Percentiles rank a stretch among this genome's conserved stretches.
These are phyloP conservation scores for Trifolium dubium DNA, from an alignment of 306 rosid species.

Conservation along the genomic window DNA sequence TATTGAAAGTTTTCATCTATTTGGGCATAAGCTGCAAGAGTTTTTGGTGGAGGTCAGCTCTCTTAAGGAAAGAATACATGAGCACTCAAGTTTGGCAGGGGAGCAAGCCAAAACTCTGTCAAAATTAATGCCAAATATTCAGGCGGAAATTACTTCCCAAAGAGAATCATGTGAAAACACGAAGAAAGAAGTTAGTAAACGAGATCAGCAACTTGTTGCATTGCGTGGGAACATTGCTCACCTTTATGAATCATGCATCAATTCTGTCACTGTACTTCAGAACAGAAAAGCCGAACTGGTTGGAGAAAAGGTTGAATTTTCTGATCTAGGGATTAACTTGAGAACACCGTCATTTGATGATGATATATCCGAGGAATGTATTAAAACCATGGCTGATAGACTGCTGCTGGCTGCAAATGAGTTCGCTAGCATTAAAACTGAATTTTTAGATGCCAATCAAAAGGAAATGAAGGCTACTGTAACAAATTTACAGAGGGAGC, in stretches of 20 bases:
- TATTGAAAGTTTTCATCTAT: constrained; percentile 44
- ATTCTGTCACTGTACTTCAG: constrained; percentile 59
- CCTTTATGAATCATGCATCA: constrained; percentile 73
- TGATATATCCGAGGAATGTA: constrained; percentile 61
- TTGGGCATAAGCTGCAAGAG: constrained; percentile 64
- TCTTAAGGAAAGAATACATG: constrained; percentile 60
- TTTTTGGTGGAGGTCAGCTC: constrained; percentile 53
- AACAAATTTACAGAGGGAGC: constrained; percentile 78
- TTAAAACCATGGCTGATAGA: constrained; percentile 68
- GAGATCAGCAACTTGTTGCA: constrained; percentile 59
- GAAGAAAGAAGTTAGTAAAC: constrained; percentile 63
- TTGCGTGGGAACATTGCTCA: constrained; percentile 57
- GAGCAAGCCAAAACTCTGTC: constrained; percentile 60
- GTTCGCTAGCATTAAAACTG: constrained; percentile 65
- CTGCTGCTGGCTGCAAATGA: constrained; percentile 66
- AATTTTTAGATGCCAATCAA: constrained; percentile 60
- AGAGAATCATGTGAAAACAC: constrained; percentile 63
- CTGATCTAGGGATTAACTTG: constrained; percentile 40
- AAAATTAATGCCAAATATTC: constrained; percentile 51
- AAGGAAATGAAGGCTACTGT: constrained; percentile 77
- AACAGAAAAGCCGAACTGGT: constrained; percentile 66
- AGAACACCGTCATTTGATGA: constrained; percentile 33
- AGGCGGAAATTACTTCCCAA: constrained; percentile 64
- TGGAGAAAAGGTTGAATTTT: constrained; percentile 54
- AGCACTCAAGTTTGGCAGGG: constrained; percentile 58